phyloP scores from a whole-genome alignment of 1,284 basidiomycete genomes.

The Ceratobasidium sp. region DNA sequence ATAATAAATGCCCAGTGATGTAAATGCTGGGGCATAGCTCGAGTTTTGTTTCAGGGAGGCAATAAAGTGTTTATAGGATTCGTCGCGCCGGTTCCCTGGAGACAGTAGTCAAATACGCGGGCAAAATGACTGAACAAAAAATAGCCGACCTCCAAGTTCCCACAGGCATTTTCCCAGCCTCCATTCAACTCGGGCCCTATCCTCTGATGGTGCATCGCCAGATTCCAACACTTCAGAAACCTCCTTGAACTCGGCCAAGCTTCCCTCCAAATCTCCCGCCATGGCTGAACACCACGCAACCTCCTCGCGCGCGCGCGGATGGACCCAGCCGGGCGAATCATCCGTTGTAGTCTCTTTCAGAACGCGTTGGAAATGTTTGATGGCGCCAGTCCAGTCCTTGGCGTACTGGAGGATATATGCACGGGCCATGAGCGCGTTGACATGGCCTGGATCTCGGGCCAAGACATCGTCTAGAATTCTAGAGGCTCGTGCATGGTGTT shows the following conservation, averaged over 20 bases:
- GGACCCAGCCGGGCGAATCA: constrained; percentile 64
- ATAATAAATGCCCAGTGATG: constrained; percentile 94
- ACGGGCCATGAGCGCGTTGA: constrained; percentile 77
- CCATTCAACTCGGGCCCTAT: constrained; percentile 87
- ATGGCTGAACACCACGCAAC: constrained; percentile 87
- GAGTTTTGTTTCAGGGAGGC: constrained; percentile 82
- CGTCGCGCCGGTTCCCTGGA: constrained; percentile 59
- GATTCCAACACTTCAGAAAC: constrained; percentile 72
- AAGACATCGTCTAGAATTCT: constrained; percentile 82
- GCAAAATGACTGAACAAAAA: constrained; percentile 48
- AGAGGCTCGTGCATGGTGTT: constrained; percentile 86
- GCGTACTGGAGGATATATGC: constrained; percentile 80
- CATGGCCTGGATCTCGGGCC: constrained; percentile 70
- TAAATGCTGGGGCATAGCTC: constrained; percentile 91
- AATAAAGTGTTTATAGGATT: constrained; percentile 87
- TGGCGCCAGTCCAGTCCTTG: constrained; percentile 79
- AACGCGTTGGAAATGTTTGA: constrained; percentile 68
- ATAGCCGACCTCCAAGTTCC: constrained; percentile 75
- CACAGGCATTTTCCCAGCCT: constrained; percentile 84
- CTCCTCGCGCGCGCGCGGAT: constrained; percentile 79
- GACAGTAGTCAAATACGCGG: not conserved
- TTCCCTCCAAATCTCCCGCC: constrained; percentile 66
- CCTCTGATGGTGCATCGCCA: constrained; percentile 66
- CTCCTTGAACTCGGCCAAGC: constrained; percentile 68
- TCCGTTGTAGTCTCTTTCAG: constrained; percentile 62